These are phyloP conservation scores for Samsoniella hepiali DNA, from an alignment of 2,329 filamentous ascomycete genomes.

Conservation along the genomic window DNA sequence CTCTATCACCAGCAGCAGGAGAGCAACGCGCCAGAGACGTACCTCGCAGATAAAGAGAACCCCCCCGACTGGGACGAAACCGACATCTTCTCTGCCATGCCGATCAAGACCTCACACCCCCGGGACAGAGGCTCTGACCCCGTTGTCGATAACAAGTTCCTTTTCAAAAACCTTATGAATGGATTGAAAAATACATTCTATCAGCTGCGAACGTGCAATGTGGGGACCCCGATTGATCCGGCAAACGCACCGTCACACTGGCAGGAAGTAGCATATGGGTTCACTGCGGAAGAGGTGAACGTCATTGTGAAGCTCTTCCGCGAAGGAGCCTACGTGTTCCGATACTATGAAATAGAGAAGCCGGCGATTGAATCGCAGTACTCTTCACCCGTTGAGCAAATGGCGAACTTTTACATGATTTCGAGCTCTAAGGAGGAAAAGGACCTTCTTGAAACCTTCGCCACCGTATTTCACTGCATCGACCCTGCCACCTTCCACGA, in stretches of 20 bases:
- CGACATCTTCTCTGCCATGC: slow-evolving; percentile 93
- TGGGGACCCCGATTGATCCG: slow-evolving; percentile 66
- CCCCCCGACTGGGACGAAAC: slow-evolving; percentile 96
- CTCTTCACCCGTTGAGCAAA: slow-evolving; percentile 81
- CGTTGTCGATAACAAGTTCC: slow-evolving; percentile 93
- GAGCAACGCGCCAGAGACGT: slow-evolving; percentile 64
- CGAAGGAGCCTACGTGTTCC: slow-evolving; percentile 92
- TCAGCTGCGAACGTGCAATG: slow-evolving; percentile 87
- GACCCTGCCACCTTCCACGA: slow-evolving; percentile 98
- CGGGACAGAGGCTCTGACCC: slow-evolving; percentile 86
- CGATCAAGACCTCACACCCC: slow-evolving; percentile 91
- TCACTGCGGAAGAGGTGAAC: slow-evolving; percentile 93
- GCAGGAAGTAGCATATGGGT: slow-evolving; percentile 93
- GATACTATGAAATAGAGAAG: slow-evolving; percentile 92
- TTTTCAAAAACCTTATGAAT: slow-evolving; percentile 95
- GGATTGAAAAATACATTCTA: slow-evolving; percentile 96
- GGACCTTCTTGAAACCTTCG: slow-evolving; percentile 93
- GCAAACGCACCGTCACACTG: slow-evolving; percentile 82
- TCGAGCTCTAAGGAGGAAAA: slow-evolving; percentile 96
- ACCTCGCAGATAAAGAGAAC: slow-evolving; percentile 75
- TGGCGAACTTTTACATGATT: slow-evolving; percentile 92
- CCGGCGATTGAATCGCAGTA: slow-evolving; percentile 68
- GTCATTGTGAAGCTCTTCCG: slow-evolving; percentile 97
- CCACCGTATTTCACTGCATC: slow-evolving; percentile 96
- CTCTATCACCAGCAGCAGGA: slow-evolving; percentile 69